Evolutionary conservation across 2,329 filamentous ascomycete species (phyloP).

Genomic region (Juglanconis sp.): DNA sequence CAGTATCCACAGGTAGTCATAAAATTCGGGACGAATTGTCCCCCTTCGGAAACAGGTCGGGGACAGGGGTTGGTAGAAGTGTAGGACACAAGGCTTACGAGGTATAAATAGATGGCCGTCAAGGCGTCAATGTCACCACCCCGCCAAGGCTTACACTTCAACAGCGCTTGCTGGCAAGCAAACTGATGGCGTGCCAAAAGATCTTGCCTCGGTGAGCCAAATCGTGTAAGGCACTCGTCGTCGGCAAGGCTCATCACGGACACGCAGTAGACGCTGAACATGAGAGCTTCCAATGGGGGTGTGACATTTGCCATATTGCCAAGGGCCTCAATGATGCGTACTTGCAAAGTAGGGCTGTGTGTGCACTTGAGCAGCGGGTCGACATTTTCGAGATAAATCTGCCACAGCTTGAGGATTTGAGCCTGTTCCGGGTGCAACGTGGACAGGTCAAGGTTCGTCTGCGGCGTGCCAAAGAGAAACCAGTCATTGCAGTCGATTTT

Average conservation of each 20-base stretch:
- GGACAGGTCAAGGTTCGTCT: constrained; percentile 39
- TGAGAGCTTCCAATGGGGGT: constrained; percentile 47
- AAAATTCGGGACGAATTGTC: too few species aligned
- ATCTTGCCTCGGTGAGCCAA: constrained; percentile 37
- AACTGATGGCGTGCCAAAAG: constrained; percentile 43
- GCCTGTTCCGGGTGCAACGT: constrained; percentile 46
- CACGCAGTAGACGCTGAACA: constrained; percentile 52
- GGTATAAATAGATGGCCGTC: constrained; percentile 54
- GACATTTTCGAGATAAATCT: constrained; percentile 56
- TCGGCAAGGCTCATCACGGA: constrained; percentile 40
- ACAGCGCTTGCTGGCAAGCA: constrained; percentile 51
- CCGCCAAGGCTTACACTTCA: constrained; percentile 47
- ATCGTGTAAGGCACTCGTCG: constrained; percentile 39
- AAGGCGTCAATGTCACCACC: constrained; percentile 50
- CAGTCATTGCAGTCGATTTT: constrained; percentile 36
- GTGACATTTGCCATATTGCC: constrained; percentile 37
- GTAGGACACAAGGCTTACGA: constrained; percentile 36
- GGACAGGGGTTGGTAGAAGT: neutral
- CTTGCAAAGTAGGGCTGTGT: constrained; percentile 53
- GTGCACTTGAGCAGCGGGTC: constrained; percentile 58
- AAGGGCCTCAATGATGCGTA: constrained; percentile 47
- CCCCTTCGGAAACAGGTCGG: too few species aligned
- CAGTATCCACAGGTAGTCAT: too few species aligned
- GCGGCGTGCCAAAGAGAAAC: constrained; percentile 49
- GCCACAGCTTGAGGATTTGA: constrained; percentile 51